phyloP scores from a whole-genome alignment of 345 rosid genomes.

The Hibiscus syriacus region DNA sequence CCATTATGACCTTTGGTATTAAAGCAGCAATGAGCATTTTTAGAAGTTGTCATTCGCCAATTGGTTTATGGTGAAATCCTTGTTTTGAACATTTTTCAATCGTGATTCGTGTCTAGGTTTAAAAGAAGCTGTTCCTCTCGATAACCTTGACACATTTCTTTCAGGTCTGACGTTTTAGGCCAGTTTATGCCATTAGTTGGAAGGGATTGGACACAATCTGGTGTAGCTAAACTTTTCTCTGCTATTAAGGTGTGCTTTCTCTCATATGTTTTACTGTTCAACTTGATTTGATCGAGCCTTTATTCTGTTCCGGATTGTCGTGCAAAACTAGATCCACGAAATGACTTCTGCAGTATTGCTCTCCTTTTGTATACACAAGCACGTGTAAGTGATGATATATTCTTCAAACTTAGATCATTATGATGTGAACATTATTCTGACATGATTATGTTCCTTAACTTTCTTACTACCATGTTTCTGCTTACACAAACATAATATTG shows the following conservation, averaged over 20 bases:
- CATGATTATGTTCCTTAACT: no score
- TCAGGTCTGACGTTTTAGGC: constrained; percentile 93
- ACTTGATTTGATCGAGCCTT: not conserved
- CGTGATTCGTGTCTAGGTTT: not conserved
- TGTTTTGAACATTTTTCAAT: not conserved
- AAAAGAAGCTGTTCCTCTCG: not conserved
- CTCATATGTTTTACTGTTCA: not conserved
- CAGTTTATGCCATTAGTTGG: constrained; percentile 98
- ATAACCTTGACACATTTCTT: constrained; percentile 20
- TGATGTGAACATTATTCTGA: no score
- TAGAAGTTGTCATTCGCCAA: not conserved
- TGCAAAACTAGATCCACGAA: not conserved
- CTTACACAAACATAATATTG: not conserved
- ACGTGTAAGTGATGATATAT: no score
- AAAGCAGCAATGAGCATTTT: constrained; percentile 4
- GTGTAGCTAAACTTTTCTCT: constrained; percentile 85
- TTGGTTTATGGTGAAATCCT: not conserved
- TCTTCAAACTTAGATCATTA: no score
- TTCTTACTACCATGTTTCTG: not conserved
- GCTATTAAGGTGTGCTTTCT: constrained; percentile 62
- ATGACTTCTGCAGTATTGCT: not conserved
- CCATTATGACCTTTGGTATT: not conserved
- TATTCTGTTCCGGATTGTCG: not conserved
- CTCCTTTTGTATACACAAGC: no score
- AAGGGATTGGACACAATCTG: constrained; percentile 94